phyloP scores from a whole-genome alignment of 768 basidiomycete species.

The Chalciporus sphaerocephalus region DNA sequence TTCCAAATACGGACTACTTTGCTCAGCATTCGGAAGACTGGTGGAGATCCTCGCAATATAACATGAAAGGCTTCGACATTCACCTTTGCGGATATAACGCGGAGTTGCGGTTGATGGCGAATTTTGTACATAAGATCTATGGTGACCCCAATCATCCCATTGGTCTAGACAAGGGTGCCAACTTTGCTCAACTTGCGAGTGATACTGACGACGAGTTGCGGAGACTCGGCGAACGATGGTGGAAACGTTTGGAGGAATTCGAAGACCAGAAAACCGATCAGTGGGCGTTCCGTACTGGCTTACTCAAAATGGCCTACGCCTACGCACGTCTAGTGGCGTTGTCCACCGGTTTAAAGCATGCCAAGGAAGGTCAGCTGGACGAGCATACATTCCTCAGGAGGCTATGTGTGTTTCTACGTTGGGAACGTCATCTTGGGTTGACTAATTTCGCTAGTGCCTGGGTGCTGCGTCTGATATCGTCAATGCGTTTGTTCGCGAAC shows the following conservation, averaged over 20 bases:
- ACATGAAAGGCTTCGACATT: conserved; percentile 72
- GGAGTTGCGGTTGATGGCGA: conserved; percentile 60
- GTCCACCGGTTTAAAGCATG: conserved; percentile 75
- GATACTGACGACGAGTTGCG: conserved; percentile 70
- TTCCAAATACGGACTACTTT: conserved; percentile 73
- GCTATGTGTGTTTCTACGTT: conserved; percentile 23
- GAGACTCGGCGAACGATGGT: conserved; percentile 53
- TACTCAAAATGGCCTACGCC: conserved; percentile 59
- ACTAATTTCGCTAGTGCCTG: conserved; percentile 46
- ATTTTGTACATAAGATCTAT: conserved; percentile 61
- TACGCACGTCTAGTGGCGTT: conserved; percentile 67
- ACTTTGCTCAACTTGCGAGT: conserved; percentile 60
- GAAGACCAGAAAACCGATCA: conserved; percentile 50
- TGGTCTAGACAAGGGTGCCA: conserved; percentile 68
- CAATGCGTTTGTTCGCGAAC: conserved; percentile 52
- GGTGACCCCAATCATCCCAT: conserved; percentile 71
- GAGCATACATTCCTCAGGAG: conserved; percentile 70
- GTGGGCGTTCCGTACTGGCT: conserved; percentile 55
- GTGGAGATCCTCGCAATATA: conserved; percentile 66
- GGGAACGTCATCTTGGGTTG: neutral
- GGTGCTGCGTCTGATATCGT: conserved; percentile 65
- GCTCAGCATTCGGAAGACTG: conserved; percentile 65
- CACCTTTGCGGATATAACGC: conserved; percentile 76
- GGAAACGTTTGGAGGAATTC: conserved; percentile 42
- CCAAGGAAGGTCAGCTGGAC: conserved; percentile 49